Percentiles rank a stretch among this genome's conserved stretches.
Evolutionary conservation across 306 rosid genomes (phyloP).

Genomic region (Cicer cuneatum): DNA sequence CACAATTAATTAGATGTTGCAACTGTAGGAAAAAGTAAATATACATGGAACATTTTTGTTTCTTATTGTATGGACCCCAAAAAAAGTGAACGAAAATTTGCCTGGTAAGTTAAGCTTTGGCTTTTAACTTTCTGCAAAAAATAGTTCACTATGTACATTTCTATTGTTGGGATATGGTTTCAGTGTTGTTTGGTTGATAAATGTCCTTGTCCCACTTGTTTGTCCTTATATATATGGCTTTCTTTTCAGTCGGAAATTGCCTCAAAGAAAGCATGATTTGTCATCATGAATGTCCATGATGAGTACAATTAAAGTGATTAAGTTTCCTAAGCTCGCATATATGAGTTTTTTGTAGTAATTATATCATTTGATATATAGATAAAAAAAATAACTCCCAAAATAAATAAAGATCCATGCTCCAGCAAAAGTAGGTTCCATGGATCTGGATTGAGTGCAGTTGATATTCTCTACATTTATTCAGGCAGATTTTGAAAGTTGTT

Average conservation of each 20-base stretch:
- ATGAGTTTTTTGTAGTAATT: too few species aligned
- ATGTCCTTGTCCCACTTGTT: not conserved
- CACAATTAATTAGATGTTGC: too few species aligned
- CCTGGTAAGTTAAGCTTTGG: conserved; percentile 2
- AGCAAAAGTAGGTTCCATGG: too few species aligned
- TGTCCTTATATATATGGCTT: not conserved
- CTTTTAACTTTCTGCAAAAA: conserved; percentile 23
- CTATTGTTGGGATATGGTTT: not conserved
- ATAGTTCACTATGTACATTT: not conserved
- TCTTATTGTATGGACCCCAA: conserved; percentile 15
- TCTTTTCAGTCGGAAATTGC: conserved; percentile 27
- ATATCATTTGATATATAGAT: too few species aligned
- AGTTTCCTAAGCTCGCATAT: too few species aligned
- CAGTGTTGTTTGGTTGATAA: not conserved
- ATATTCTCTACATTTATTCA: too few species aligned
- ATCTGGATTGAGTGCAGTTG: too few species aligned
- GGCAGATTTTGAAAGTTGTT: too few species aligned
- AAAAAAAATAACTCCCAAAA: too few species aligned
- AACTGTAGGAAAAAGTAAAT: too few species aligned
- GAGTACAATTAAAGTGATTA: conserved; percentile 18
- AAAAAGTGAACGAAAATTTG: conserved; percentile 9
- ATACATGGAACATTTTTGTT: too few species aligned
- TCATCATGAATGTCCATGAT: conserved; percentile 37
- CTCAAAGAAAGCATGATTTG: conserved; percentile 6
- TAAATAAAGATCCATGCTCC: too few species aligned